These are phyloP conservation scores for Ascochyta fabae DNA, from an alignment of 2,329 filamentous ascomycete genomes.

Conservation along the genomic window DNA sequence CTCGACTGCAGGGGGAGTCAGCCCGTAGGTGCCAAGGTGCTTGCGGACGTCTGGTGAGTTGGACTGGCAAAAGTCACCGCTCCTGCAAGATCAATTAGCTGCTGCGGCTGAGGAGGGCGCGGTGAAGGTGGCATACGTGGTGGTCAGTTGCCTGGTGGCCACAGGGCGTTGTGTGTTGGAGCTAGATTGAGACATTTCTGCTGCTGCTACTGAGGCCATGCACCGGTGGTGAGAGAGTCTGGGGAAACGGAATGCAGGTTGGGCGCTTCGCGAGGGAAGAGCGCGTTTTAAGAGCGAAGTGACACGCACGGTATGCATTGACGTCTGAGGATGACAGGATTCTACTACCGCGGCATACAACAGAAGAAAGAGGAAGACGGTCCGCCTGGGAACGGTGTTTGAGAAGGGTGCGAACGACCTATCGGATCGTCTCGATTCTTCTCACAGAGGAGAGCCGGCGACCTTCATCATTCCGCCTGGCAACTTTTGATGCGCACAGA, in stretches of 20 bases:
- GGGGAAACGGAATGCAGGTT: conserved; percentile 23
- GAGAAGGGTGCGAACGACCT: conserved; percentile 27
- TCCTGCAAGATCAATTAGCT: conserved; percentile 35
- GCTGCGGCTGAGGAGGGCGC: background rate
- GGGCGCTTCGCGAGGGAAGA: conserved; percentile 30
- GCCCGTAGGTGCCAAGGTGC: conserved; percentile 59
- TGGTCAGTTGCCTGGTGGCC: conserved; percentile 47
- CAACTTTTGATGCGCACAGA: conserved; percentile 14
- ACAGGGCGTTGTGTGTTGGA: conserved; percentile 45
- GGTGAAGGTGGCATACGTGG: conserved; percentile 38
- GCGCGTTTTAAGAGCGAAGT: conserved; percentile 44
- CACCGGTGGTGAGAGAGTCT: conserved; percentile 27
- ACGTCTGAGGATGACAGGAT: conserved; percentile 34
- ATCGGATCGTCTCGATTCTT: conserved; percentile 33
- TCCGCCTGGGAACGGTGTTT: conserved; percentile 27
- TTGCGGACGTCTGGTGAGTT: conserved; percentile 58
- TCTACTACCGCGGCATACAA: conserved; percentile 38
- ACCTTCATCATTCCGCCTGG: conserved; percentile 20
- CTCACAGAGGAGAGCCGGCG: conserved; percentile 16
- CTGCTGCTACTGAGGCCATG: conserved; percentile 46
- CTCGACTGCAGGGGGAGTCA: conserved; percentile 59
- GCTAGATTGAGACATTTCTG: conserved; percentile 42
- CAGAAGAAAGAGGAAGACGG: conserved; percentile 38
- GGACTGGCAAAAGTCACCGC: conserved; percentile 58
- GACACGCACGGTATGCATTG: conserved; percentile 43